Evolutionary conservation across 2,329 filamentous ascomycete species (phyloP).

Genomic region (Apiospora hydei): DNA sequence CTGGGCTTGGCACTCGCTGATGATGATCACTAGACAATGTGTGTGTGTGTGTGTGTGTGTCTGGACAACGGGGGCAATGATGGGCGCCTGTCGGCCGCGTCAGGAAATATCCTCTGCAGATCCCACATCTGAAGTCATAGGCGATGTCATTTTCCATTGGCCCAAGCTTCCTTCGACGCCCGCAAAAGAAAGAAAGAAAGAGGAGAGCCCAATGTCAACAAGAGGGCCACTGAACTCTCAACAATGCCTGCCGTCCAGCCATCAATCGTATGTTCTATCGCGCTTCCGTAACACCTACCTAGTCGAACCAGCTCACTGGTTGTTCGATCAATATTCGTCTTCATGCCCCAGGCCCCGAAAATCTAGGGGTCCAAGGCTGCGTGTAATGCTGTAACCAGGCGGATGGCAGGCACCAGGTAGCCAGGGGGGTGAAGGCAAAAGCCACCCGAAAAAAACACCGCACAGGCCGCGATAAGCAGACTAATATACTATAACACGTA

Average conservation of each 20-base stretch:
- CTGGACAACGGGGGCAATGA: slow-evolving; percentile 1
- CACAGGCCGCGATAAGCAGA: too few species aligned
- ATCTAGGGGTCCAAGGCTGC: neutral
- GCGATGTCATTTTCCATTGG: slow-evolving; percentile 1
- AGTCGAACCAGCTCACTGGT: neutral
- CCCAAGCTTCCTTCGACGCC: neutral
- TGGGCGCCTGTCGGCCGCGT: neutral
- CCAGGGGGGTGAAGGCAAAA: neutral
- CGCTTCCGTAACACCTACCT: neutral
- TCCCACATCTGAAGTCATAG: slow-evolving; percentile 9
- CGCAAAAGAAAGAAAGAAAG: slow-evolving; percentile 14
- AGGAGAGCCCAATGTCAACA: neutral
- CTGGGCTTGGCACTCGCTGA: neutral
- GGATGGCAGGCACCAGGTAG: neutral
- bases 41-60: neutral
- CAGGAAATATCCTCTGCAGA: slow-evolving; percentile 12
- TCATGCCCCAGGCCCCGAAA: neutral
- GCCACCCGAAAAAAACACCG: too few species aligned
- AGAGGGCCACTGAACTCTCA: neutral
- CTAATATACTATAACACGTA: too few species aligned
- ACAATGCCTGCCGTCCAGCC: neutral
- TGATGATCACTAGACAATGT: neutral
- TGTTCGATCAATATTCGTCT: neutral
- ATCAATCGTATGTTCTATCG: neutral
- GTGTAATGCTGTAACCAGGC: neutral